These are phyloP conservation scores for Crotalaria pallida DNA, from an alignment of 306 rosid genomes.

Conservation along the genomic window DNA sequence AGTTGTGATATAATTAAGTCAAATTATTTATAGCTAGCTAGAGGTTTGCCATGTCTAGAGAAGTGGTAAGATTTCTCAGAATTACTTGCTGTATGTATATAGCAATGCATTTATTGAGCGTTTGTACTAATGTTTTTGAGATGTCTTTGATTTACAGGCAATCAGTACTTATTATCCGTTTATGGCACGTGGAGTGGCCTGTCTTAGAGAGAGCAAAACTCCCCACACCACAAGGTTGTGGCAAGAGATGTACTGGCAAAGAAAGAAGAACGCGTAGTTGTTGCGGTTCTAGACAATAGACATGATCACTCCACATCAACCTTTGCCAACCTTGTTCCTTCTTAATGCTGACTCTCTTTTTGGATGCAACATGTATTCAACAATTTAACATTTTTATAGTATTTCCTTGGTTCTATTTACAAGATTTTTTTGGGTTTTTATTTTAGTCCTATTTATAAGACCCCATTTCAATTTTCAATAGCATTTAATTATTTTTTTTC, in stretches of 20 bases:
- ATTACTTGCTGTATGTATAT: too few species aligned
- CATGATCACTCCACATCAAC: background rate
- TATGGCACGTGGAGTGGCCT: slow-evolving; percentile 9
- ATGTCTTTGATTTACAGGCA: background rate
- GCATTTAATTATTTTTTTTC: too few species aligned
- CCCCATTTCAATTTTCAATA: too few species aligned
- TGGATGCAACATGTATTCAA: background rate
- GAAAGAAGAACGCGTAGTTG: background rate
- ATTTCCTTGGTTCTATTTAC: too few species aligned
- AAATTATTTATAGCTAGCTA: too few species aligned
- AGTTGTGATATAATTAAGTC: too few species aligned
- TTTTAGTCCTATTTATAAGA: too few species aligned
- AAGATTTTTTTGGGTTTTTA: too few species aligned
- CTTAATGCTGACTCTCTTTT: background rate
- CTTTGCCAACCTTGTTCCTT: background rate
- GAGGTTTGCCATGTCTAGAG: too few species aligned
- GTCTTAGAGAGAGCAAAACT: background rate
- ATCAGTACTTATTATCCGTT: background rate
- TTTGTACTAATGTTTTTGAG: background rate
- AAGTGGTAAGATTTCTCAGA: too few species aligned
- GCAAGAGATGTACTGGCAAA: background rate
- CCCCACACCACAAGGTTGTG: slow-evolving; percentile 20
- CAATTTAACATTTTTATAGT: background rate
- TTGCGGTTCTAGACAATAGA: slow-evolving; percentile 24
- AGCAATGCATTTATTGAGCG: background rate